A percentile compares a stretch with the other conserved stretches of the same genome.
phyloP scores from a whole-genome alignment of 202 grass and related monocot species.

The Bolboschoenoplectus hybrid region DNA sequence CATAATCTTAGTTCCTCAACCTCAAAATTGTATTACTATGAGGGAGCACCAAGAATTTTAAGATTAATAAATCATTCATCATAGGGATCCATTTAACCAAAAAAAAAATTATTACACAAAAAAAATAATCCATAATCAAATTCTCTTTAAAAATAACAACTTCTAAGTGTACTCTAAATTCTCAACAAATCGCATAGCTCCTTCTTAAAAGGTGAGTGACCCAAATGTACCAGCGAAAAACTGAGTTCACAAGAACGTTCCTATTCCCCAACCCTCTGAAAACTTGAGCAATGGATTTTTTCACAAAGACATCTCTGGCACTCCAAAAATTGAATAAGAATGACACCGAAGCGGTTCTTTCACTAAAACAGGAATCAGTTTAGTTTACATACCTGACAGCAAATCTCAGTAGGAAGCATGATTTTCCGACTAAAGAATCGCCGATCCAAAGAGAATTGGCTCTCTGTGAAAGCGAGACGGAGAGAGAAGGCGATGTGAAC shows the following conservation, averaged over 20 bases:
- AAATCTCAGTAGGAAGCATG: background rate
- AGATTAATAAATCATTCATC: slow-evolving; percentile 89
- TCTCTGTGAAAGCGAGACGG: no score
- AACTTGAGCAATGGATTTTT: background rate
- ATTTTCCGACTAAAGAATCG: no score
- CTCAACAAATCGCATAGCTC: background rate
- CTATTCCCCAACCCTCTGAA: background rate
- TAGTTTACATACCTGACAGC: background rate
- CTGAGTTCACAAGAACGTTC: background rate
- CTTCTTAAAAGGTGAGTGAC: background rate
- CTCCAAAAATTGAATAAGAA: slow-evolving; percentile 2
- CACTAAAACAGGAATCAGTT: background rate
- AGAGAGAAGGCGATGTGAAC: no score
- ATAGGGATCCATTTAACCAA: slow-evolving; percentile 39
- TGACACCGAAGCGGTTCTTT: background rate
- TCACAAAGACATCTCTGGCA: background rate
- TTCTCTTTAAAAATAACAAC: background rate
- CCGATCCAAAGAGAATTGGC: no score
- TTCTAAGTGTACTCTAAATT: background rate
- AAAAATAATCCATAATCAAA: background rate
- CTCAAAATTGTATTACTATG: slow-evolving; percentile 43
- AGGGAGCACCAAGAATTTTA: slow-evolving; percentile 70
- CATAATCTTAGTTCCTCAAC: slow-evolving; percentile 59
- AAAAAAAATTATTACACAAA: background rate
- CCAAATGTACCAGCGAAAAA: background rate